Base-by-base conservation (phyloP, 345 rosid genomes). In the Syzygium grande region DNA sequence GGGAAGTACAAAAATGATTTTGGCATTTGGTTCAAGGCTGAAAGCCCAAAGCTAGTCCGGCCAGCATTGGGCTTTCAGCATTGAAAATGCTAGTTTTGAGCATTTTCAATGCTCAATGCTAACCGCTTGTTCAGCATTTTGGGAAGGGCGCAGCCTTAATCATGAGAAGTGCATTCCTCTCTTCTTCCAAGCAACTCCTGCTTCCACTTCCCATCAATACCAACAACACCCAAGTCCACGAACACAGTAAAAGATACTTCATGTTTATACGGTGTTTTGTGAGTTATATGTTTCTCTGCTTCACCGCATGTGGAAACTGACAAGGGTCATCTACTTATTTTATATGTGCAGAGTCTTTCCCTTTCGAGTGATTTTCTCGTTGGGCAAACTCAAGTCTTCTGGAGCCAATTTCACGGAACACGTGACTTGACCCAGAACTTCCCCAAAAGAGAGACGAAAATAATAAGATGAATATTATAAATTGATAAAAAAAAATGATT, bases 221-320 rank as follows among this genome's bases (percentile, higher is more conserved):
- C 11, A 21, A 7, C 59, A 3, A 3, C 2, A 55, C 59, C 59
- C 59, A 55, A 3, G n/a, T 22, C 61, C 61, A 56, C 11, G 3
- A 1, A 56, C 61, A 0, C 1, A 55, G 0, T 55, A 8, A 9
- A 9, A 55, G 59, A 55, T 4, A 1, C 59, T 55, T 55, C 59
- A 55, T 55, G 59, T 55, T 9, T 55, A 3, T 55, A 55, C 0
- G 27, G 9, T 55, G 1, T 19, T 56, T 56, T 56, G 61, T 22
- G 2, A 1, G 4, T 54, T 54, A 7, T 7, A 0, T 7, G 2
- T 22, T 8, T 55, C 27, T 55, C 5, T 55, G 0, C 2, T 55
- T 55, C 59, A 9, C 59, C n/a, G n/a, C 27, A 11, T 9, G 59
- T 22, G 61, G 1, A 56, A 56, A 56, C 61, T 55, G 0, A 55